phyloP scores from a whole-genome alignment of 2,329 filamentous ascomycete species.

The Dichotomopilus funicola region DNA sequence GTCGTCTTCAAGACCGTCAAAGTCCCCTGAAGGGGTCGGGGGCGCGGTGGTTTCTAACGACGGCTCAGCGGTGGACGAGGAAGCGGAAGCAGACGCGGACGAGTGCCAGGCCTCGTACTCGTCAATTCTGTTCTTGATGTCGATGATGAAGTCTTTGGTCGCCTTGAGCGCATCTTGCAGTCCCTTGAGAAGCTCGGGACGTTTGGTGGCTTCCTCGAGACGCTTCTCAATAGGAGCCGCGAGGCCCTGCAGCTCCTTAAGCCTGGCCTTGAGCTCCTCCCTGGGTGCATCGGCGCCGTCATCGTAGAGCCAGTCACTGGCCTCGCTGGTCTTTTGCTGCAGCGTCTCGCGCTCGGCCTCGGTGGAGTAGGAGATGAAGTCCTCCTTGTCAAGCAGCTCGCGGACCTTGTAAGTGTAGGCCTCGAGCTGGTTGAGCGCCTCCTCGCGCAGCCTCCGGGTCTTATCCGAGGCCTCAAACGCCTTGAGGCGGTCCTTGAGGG shows the following conservation, averaged over 20 bases:
- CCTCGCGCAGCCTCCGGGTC: slow-evolving; percentile 69
- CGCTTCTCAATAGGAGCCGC: slow-evolving; percentile 72
- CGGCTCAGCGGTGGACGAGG: slow-evolving; percentile 29
- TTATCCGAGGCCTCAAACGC: slow-evolving; percentile 83
- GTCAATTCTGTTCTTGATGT: slow-evolving; percentile 62
- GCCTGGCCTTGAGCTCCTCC: slow-evolving; percentile 66
- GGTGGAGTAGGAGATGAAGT: slow-evolving; percentile 67
- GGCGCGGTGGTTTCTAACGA: slow-evolving; percentile 34
- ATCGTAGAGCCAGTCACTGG: slow-evolving; percentile 86
- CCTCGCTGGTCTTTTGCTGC: slow-evolving; percentile 58
- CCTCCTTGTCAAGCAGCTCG: slow-evolving; percentile 71
- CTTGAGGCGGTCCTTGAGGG: slow-evolving; percentile 63
- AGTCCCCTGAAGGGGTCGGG: slow-evolving; percentile 46
- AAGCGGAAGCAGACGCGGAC: slow-evolving; percentile 40
- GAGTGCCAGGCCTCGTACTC: slow-evolving; percentile 59
- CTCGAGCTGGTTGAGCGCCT: slow-evolving; percentile 88
- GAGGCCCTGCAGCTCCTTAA: slow-evolving; percentile 70
- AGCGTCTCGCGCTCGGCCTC: slow-evolving; percentile 60
- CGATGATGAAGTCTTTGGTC: slow-evolving; percentile 62
- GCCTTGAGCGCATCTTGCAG: slow-evolving; percentile 66
- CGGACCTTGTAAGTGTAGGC: slow-evolving; percentile 83
- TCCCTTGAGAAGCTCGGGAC: slow-evolving; percentile 61
- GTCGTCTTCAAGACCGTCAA: slow-evolving; percentile 76
- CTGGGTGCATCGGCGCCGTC: slow-evolving; percentile 72
- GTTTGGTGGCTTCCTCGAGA: slow-evolving; percentile 62